A percentile compares a stretch with the other conserved stretches of the same genome.
phyloP scores from a whole-genome alignment of 768 basidiomycete genomes.

The Gyrodon lividus region DNA sequence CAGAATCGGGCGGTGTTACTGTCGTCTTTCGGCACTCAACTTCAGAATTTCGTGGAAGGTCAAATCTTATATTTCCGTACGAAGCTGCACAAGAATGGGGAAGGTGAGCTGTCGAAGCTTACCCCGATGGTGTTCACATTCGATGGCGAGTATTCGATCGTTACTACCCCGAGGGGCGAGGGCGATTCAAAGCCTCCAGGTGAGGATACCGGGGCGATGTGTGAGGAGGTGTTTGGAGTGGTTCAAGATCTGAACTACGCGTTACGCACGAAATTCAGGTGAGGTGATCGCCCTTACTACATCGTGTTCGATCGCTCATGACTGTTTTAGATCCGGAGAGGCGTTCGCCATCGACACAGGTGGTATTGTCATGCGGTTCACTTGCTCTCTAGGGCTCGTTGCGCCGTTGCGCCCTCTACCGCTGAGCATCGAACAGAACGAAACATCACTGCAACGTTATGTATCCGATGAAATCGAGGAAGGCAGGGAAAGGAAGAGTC shows the following conservation, averaged over 20 bases:
- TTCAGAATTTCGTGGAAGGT: conserved; percentile 24
- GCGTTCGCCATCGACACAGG: conserved; percentile 20
- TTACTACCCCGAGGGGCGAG: conserved; percentile 11
- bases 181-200: background rate
- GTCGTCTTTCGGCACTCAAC: conserved; percentile 13
- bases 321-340: conserved; percentile 14
- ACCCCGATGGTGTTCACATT: conserved; percentile 20
- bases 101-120: background rate
- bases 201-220: conserved; percentile 11
- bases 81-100: conserved; percentile 11
- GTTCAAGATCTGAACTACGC: conserved; percentile 13
- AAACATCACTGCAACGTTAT: background rate
- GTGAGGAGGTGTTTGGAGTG: conserved; percentile 15
- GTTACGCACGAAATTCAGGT: conserved; percentile 20
- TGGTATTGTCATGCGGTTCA: conserved; percentile 24
- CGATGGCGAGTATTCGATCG: conserved; percentile 26
- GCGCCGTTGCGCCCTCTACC: conserved; percentile 15
- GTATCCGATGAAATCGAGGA: background rate
- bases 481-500: background rate
- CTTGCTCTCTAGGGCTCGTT: conserved; percentile 23
- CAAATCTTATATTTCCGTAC: conserved; percentile 20
- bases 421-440: background rate
- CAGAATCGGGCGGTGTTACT: conserved; percentile 19
- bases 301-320: background rate
- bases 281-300: background rate